Conservation (phyloP, 805 yeast genomes). For the Sugiyamaella mastotermitis region DNA sequence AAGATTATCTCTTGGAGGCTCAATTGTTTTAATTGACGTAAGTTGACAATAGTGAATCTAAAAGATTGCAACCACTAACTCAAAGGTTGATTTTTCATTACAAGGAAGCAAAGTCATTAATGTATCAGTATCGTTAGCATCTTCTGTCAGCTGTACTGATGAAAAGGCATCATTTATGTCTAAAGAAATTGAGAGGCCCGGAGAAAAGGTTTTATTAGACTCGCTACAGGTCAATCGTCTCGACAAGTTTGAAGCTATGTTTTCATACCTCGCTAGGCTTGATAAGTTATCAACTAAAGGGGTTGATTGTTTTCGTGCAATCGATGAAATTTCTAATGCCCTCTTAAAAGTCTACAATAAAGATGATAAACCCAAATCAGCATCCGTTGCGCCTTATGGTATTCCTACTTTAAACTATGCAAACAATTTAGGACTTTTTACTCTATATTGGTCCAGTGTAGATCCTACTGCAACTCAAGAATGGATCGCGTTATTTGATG, state of each 20-base stretch:
- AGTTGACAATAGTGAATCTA: conserved; percentile 1
- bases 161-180: conserved; percentile 22
- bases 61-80: conserved; percentile 11
- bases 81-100: conserved; percentile 20
- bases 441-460: conserved; percentile 25
- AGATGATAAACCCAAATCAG: conserved; percentile 5
- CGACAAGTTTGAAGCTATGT: conserved; percentile 27
- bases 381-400: conserved; percentile 23
- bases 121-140: conserved; percentile 26
- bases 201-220: conserved; percentile 22
- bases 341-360: conserved; percentile 12
- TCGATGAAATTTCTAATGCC: conserved; percentile 29
- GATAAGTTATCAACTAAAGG: conserved; percentile 31
- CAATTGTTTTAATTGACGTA: conserved; percentile 33
- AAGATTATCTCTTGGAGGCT: conserved; percentile 33
- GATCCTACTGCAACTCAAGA: not conserved
- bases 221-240: conserved; percentile 29
- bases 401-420: conserved; percentile 27
- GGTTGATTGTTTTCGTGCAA: conserved; percentile 30
- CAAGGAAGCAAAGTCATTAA: conserved; percentile 16
- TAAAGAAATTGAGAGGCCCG: conserved; percentile 13
- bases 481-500: conserved; percentile 3
- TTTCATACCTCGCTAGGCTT: conserved; percentile 29
- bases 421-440: conserved; percentile 28
- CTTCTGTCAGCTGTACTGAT: conserved; percentile 18